phyloP scores from a whole-genome alignment of 495 filamentous ascomycete genomes.

The Penicillium goetzii region DNA sequence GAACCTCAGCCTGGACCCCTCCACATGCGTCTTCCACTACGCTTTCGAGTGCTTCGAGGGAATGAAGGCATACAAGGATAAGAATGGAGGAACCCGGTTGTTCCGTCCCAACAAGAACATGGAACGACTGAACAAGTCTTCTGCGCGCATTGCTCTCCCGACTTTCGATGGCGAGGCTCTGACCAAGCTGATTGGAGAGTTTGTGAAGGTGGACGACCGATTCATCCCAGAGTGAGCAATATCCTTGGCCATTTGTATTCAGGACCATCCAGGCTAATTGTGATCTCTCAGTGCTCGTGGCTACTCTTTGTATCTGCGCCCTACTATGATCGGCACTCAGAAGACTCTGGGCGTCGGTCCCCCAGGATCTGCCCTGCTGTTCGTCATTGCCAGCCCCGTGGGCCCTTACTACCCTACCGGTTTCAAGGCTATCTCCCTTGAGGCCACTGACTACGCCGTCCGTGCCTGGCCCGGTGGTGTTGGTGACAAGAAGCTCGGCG shows the following conservation, averaged over 20 bases:
- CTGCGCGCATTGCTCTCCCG: constrained; percentile 87
- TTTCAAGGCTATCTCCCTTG: constrained; percentile 93
- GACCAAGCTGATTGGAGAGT: constrained; percentile 76
- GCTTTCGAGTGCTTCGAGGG: constrained; percentile 97
- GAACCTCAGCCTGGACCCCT: constrained; percentile 93
- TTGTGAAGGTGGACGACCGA: constrained; percentile 77
- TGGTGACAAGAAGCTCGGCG: constrained; percentile 95
- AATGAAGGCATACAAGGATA: constrained; percentile 97
- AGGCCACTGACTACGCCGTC: constrained; percentile 92
- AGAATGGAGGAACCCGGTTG: constrained; percentile 70
- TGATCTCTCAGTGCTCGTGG: constrained; percentile 58
- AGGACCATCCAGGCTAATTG: constrained; percentile 19
- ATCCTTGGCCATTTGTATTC: not conserved
- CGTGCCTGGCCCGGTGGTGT: constrained; percentile 98
- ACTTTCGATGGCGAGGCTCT: constrained; percentile 72
- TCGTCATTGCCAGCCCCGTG: constrained; percentile 93
- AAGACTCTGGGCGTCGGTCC: constrained; percentile 87
- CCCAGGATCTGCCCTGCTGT: constrained; percentile 88
- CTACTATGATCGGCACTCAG: constrained; percentile 97
- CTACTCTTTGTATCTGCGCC: constrained; percentile 92
- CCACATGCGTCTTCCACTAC: constrained; percentile 98
- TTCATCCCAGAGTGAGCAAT: constrained; percentile 76
- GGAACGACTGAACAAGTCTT: constrained; percentile 86
- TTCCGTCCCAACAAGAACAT: constrained; percentile 98
- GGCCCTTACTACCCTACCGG: constrained; percentile 98